Base-by-base conservation (phyloP, 495 filamentous ascomycete genomes). In the Lineolata rhizophorae region DNA sequence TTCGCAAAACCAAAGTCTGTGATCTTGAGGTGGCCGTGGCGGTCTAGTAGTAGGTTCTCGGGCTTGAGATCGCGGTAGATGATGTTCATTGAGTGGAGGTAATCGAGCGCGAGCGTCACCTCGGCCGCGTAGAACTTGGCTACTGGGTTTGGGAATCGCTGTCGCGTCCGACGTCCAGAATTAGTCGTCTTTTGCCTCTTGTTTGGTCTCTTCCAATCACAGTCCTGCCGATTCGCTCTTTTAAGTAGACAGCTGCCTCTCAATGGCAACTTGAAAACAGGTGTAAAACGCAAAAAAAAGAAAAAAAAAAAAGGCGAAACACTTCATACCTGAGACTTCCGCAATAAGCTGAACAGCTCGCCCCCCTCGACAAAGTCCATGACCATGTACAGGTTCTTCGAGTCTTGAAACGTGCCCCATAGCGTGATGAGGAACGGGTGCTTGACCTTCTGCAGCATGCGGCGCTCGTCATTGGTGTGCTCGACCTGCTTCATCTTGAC, bases 331-430 rank as follows among this genome's bases (percentile, higher is more conserved):
- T 93, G 90, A 22, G 85, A 94, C 55, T 94, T 94, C 35, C 90
- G 69, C 35, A 97, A 58, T 42, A 95, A 50, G 46, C 84, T 94
- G 53, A 97, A 97, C 31, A 97, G 60, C 59, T 97, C 90, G 35
- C 87, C 87, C 42, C 87, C 87, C 53, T 97, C 90, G n/a, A 97
- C 80, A 58, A 97, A 97, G 47, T 95, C 87, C 87, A 97, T 95
- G 41, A 97, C 87, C 87, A 97, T 95, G 61, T 97, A 97, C 14
- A 97, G 57, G 48, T 97, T 95, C 50, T 72, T 75, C 13, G 77
- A 64, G 42, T 95, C 90, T 51, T 95, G 83, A 52, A 93, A 97
- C 12, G 87, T 97, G 20, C 90, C 90, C 90, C 90, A 95, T 28
- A 97, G 55, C 2, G 90, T 95, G 45, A 97, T 84, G 29, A 97